Evolutionary conservation across 139 green algal genomes (phyloP).

Genomic region (Cymbomonas tetramitiformis): DNA sequence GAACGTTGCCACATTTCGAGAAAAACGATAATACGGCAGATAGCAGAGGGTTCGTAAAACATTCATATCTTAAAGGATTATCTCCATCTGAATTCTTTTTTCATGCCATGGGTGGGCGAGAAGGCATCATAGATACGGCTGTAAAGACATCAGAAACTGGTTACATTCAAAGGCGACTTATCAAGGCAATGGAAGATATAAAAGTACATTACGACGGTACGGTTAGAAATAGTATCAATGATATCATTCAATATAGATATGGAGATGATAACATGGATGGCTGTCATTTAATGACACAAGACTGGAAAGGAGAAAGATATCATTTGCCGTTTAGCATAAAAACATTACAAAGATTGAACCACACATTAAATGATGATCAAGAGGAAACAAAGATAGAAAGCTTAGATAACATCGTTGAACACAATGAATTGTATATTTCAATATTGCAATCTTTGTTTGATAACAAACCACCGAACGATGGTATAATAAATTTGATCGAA

Average conservation of each 20-base stretch:
- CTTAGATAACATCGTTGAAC: neutral
- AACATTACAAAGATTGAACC: no score
- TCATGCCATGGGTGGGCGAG: conserved; percentile 79
- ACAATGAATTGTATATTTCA: neutral
- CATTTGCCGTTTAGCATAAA: no score
- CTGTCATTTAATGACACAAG: neutral
- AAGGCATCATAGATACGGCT: conserved; percentile 85
- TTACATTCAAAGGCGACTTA: conserved; percentile 93
- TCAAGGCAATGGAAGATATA: conserved; percentile 95
- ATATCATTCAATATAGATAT: conserved; percentile 83
- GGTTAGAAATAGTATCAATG: conserved; percentile 69
- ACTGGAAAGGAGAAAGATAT: neutral
- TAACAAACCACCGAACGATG: conserved; percentile 54
- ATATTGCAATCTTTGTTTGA: neutral
- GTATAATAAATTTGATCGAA: no score
- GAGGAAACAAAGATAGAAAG: neutral
- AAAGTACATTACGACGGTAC: conserved; percentile 82
- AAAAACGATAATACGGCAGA: conserved; percentile 2
- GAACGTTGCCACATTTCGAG: conserved; percentile 83
- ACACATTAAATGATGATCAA: no score
- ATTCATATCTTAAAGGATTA: conserved; percentile 84
- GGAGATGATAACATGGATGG: conserved; percentile 82
- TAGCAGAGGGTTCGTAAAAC: conserved; percentile 86
- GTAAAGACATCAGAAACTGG: conserved; percentile 96
- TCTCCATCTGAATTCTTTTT: conserved; percentile 96